Base-by-base conservation (phyloP, 257 asterid species). In the Scutellaria minor region DNA sequence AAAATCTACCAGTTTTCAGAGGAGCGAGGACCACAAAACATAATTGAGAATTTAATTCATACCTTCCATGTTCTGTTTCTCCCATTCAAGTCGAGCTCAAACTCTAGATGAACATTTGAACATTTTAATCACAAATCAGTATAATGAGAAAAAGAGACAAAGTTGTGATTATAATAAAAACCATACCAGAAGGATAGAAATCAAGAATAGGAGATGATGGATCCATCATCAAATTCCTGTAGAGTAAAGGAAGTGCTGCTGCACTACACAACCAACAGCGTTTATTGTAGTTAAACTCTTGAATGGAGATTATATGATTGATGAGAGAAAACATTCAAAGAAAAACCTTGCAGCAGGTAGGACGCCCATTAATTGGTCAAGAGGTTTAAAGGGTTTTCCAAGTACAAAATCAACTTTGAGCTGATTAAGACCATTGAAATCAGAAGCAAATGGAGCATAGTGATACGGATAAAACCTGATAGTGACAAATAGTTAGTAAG, bases 361-460 rank as follows among this genome's bases (percentile, higher is more conserved):
- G 71, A 88, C 95, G 6, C 86, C 86, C 95, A 88, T 86, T 71
- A 88, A 79, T 79, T 88, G 95, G 81, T 83, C 83, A 47, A 88
- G 75, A 60, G 95, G 95, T 80, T 86, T 86, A 72, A 88, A 86
- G 75, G 95, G 95, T 75, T 77, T 64, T 22, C 95, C 95, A 0
- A 84, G 85, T 47, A 71, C 79, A 79, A 87, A 87, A 68, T 72
- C 67, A 73, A 86, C 64, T 60, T 83, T 64, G 58, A 81, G 77
- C 76, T 83, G 79, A 51, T 71, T 76, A 45, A 88, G 83, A 48
- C 72, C 85, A 57, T 46, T 70, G 64, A 88, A 84, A 74, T 88
- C 91, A 10, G 95, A 88, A 57, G 90, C 95, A 81, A 86, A 88
- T 54, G 95, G 95, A 68, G 91, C 91, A 73, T 88, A 88, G 74